phyloP scores from a whole-genome alignment of 768 basidiomycete genomes.

The Pilatotrama ljubarskyi region DNA sequence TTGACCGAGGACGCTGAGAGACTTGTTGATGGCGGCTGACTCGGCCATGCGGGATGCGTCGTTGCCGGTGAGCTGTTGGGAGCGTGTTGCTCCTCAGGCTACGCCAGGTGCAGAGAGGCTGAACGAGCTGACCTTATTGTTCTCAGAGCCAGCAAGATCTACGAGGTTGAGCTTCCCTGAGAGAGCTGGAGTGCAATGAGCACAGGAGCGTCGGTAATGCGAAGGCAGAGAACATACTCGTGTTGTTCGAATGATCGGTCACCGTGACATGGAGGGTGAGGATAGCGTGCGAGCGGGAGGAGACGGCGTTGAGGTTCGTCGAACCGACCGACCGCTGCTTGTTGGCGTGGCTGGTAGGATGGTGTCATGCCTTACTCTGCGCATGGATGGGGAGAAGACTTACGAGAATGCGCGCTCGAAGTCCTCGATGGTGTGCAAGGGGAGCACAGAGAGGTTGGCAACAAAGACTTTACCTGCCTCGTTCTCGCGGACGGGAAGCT shows the following conservation, averaged over 20 bases:
- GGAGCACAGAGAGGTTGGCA: constrained; percentile 45
- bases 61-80: constrained; percentile 70
- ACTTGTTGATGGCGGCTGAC: constrained; percentile 88
- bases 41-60: constrained; percentile 87
- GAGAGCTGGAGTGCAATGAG: constrained; percentile 44
- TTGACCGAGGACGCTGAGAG: constrained; percentile 81
- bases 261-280: constrained; percentile 71
- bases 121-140: constrained; percentile 67
- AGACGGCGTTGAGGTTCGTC: constrained; percentile 81
- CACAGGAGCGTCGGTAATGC: not conserved
- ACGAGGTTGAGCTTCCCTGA: constrained; percentile 83
- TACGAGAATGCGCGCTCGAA: constrained; percentile 50
- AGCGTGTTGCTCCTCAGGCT: too few relatives aligned
- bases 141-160: constrained; percentile 89
- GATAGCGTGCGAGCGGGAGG: constrained; percentile 88
- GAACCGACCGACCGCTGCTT: constrained; percentile 82
- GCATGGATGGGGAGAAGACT: constrained; percentile 22
- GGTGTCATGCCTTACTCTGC: not conserved
- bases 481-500: constrained; percentile 57
- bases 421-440: constrained; percentile 44
- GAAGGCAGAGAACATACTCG: constrained; percentile 42
- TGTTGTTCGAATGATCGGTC: constrained; percentile 51
- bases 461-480: constrained; percentile 54
- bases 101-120: not conserved
- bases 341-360: constrained; percentile 56